Evolutionary conservation across 2,329 filamentous ascomycete genomes (phyloP), one percentile per base, ranked within the genome.

Genomic region (Pochonia chlamydosporia): DNA sequence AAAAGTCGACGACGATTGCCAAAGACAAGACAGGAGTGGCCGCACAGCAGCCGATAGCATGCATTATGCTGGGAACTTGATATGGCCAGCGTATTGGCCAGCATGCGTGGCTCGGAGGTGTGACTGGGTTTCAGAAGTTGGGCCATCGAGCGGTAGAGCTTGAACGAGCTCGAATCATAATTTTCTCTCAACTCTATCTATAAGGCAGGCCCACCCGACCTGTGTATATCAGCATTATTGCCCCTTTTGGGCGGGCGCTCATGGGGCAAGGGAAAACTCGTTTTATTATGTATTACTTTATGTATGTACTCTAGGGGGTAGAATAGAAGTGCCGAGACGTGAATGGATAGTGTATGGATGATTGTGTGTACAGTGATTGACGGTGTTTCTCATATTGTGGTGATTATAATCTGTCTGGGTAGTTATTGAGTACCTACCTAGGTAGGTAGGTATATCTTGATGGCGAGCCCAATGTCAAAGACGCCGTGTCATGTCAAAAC

Each of bases 161-260:
- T 11, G 18, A 39, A 7, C 9, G 5, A 16, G n/a, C 4, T 10
- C 35, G 8, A 39, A 13, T 7, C 9, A 23, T 25, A 10, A 25
- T 36, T 8, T 37, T 44, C 30, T 49, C 48, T 49, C 48, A 47
- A 49, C 44, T 49, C 42, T 25, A 40, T 30, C 21, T 40, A 21
- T 31, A 33, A 23, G 33, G 10, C 35, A 13, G 24, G 8, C 5
- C 20, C 16, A 11, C 7, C 14, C 26, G 14, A 35, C n/a, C 24
- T 43, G 40, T 40, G 31, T 24, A 35, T 40, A 44, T 28, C 41
- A 36, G 30, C 41, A 20, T 44, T 26, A 23, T 28, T 14, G 18
- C n/a, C 24, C 20, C 6, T 26, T 13, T 7, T 25, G 46, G 18
- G 11, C 24, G 35, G n/a, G 35, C 46, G 46, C 41, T 33, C 24